A percentile compares a stretch with the other conserved stretches of the same genome.
Conservation (phyloP, 306 rosid genomes). For the Vigna mungo region DNA sequence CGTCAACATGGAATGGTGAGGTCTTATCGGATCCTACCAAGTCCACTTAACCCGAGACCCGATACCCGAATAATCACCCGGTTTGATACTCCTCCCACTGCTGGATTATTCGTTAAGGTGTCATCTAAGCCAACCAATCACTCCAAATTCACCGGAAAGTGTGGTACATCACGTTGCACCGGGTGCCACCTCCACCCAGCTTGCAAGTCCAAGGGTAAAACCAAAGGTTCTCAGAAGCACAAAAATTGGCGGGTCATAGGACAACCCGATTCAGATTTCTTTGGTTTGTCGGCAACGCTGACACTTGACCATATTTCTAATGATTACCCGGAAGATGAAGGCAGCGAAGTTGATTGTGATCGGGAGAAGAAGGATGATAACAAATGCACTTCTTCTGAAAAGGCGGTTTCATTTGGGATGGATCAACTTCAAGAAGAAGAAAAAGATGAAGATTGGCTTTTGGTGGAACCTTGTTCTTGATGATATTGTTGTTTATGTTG, state of each 20-base stretch:
- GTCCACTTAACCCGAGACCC: conserved; percentile 53
- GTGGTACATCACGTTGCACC: conserved; percentile 51
- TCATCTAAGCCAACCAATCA: conserved; percentile 72
- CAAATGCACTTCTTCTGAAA: conserved; percentile 45
- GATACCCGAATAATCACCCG: conserved; percentile 45
- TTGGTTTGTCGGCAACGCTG: conserved; percentile 52
- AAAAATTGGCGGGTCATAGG: conserved; percentile 44
- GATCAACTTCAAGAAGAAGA: conserved; percentile 48
- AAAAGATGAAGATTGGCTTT: conserved; percentile 62
- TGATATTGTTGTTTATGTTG: background rate
- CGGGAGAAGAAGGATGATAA: conserved; percentile 32
- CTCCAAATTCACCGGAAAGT: conserved; percentile 82
- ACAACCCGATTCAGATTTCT: conserved; percentile 36
- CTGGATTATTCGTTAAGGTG: conserved; percentile 68
- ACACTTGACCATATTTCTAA: conserved; percentile 47
- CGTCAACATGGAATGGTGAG: conserved; percentile 85
- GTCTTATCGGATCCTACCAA: conserved; percentile 57
- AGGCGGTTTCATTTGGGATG: conserved; percentile 23
- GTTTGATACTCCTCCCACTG: conserved; percentile 56
- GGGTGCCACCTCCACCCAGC: conserved; percentile 63
- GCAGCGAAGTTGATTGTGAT: conserved; percentile 21
- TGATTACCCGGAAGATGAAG: conserved; percentile 22
- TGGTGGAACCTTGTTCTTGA: conserved; percentile 55
- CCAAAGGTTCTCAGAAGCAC: conserved; percentile 65
- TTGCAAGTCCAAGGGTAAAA: conserved; percentile 63